phyloP scores from a whole-genome alignment of 2,329 filamentous ascomycete species.

The Alternaria ethzedia region DNA sequence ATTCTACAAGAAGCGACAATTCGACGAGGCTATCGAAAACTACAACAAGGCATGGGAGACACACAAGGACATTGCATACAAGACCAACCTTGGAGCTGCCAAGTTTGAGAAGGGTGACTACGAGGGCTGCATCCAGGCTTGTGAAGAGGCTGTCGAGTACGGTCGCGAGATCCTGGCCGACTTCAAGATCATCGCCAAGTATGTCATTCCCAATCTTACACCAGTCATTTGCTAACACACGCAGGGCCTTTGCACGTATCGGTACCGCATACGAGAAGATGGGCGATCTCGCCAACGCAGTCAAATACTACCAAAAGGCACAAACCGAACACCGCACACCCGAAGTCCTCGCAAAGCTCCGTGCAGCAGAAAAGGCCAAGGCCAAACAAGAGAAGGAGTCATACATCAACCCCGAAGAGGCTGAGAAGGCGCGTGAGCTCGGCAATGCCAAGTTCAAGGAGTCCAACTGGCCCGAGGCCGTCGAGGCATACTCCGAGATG shows the following conservation, averaged over 20 bases:
- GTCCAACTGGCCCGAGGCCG: constrained; percentile 90
- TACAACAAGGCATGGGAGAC: constrained; percentile 95
- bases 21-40: constrained; percentile 92
- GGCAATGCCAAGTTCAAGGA: constrained; percentile 98
- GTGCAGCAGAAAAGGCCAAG: constrained; percentile 86
- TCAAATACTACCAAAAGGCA: constrained; percentile 90
- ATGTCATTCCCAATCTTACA: constrained; percentile 12
- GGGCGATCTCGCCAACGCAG: constrained; percentile 77
- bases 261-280: constrained; percentile 92
- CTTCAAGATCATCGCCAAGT: constrained; percentile 98
- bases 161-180: constrained; percentile 89
- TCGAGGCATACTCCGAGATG: constrained; percentile 95
- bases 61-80: constrained; percentile 95
- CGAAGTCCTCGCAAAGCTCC: constrained; percentile 90
- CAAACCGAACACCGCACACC: constrained; percentile 96
- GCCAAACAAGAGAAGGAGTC: constrained; percentile 74
- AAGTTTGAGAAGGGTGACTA: constrained; percentile 97
- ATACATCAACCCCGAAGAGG: constrained; percentile 89
- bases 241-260: constrained; percentile 85
- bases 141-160: constrained; percentile 86
- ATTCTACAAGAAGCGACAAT: constrained; percentile 97
- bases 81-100: constrained; percentile 94
- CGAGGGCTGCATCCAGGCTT: constrained; percentile 82
- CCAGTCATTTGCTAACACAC: constrained; percentile 11
- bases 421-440: constrained; percentile 91